phyloP scores from a whole-genome alignment of 2,329 filamentous ascomycete species.

The Cercospora berteroae region DNA sequence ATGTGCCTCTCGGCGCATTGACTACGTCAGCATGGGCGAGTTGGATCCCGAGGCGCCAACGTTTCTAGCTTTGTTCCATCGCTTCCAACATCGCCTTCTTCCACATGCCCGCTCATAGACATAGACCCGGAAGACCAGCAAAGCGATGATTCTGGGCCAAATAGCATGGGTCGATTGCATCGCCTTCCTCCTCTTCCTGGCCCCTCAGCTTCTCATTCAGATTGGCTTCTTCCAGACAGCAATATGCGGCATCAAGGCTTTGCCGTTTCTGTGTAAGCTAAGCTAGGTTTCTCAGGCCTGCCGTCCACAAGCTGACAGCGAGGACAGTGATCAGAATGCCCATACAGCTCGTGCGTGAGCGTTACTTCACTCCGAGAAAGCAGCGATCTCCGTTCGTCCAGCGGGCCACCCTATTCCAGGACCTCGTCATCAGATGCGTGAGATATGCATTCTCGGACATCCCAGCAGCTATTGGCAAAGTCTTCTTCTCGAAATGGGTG shows the following conservation, averaged over 20 bases:
- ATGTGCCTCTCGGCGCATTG: background rate
- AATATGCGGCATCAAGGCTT: conserved; percentile 57
- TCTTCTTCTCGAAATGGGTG: conserved; percentile 75
- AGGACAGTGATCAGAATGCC: conserved; percentile 59
- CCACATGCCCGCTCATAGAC: background rate
- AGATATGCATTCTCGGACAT: conserved; percentile 74
- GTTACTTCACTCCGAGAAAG: conserved; percentile 50
- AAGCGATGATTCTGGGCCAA: conserved; percentile 67
- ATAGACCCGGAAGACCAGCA: background rate
- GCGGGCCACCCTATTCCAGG: conserved; percentile 70
- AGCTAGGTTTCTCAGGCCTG: background rate
- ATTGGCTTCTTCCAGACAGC: conserved; percentile 62
- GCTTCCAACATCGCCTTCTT: conserved; percentile 6
- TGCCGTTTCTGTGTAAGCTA: conserved; percentile 67
- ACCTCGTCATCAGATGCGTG: conserved; percentile 73
- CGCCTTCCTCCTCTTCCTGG: conserved; percentile 68
- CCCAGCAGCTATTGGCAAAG: conserved; percentile 64
- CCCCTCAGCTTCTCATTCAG: conserved; percentile 68
- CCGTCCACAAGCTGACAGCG: background rate
- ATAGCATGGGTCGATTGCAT: conserved; percentile 74
- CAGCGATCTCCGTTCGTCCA: conserved; percentile 63
- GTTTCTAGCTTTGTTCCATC: conserved; percentile 1
- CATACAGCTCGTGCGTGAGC: conserved; percentile 56
- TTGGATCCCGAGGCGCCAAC: conserved; percentile 5
- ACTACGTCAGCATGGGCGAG: conserved; percentile 10